These are phyloP conservation scores for Globisporangium nunn DNA, from an alignment of 352 stramenopile species.

Conservation along the genomic window DNA sequence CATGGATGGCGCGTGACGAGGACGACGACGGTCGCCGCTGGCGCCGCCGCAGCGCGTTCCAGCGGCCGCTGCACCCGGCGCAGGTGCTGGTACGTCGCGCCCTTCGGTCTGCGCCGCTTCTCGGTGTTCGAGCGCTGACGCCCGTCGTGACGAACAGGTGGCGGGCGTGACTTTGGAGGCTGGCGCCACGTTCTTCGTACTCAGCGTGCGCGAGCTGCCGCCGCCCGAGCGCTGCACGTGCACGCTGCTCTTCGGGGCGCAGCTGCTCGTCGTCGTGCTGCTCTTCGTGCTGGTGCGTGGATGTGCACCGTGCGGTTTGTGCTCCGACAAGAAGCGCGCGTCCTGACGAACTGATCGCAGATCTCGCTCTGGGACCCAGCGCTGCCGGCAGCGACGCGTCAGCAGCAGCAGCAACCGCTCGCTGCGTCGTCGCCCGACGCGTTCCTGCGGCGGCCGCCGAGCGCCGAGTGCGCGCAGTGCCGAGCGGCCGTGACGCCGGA, in stretches of 20 bases:
- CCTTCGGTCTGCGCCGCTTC: background rate
- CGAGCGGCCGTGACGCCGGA: conserved; percentile 25
- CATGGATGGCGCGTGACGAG: no score
- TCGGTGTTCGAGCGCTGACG: background rate
- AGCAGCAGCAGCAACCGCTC: background rate
- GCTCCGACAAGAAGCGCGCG: background rate
- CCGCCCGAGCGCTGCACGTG: conserved; percentile 24
- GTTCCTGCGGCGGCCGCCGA: conserved; percentile 2
- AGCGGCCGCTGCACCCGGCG: conserved; percentile 31
- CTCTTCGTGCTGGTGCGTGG: conserved; percentile 13
- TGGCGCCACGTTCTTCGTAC: conserved; percentile 32
- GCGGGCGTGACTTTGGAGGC: conserved; percentile 28
- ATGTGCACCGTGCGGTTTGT: conserved; percentile 16
- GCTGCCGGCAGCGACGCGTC: conserved; percentile 17
- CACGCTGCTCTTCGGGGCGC: conserved; percentile 32
- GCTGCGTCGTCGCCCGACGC: background rate
- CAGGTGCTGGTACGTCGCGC: conserved; percentile 25
- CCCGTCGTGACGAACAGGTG: conserved; percentile 19
- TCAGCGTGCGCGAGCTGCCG: conserved; percentile 40
- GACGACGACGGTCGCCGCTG: background rate
- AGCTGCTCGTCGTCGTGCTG: conserved; percentile 24
- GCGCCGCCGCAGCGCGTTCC: conserved; percentile 36
- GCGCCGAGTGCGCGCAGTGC: conserved; percentile 30
- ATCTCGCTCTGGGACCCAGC: conserved; percentile 48
- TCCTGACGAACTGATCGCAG: conserved; percentile 12